Evolutionary conservation across 345 rosid genomes (phyloP).

Genomic region (Eucalyptus rudis): DNA sequence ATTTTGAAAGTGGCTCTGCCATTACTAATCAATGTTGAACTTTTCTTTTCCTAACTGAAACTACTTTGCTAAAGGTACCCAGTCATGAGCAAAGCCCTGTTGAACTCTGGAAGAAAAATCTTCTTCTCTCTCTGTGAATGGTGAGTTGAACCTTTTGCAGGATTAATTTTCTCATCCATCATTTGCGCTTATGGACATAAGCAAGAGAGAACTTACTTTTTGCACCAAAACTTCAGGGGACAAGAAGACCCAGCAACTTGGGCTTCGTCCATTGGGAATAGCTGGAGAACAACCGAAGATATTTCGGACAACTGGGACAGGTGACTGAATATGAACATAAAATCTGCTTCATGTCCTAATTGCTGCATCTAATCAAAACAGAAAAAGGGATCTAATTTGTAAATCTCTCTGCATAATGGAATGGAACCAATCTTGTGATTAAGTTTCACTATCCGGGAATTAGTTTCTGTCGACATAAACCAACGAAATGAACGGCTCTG

Average conservation of each 20-base stretch:
- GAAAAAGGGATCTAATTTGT: neutral
- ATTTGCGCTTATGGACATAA: neutral
- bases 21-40: neutral
- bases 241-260: constrained; percentile 54
- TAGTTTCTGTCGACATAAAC: neutral
- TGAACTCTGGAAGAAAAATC: constrained; percentile 36
- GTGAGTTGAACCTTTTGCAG: constrained; percentile 6
- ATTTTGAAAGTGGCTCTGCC: neutral
- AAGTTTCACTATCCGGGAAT: neutral
- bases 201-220: neutral
- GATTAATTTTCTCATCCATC: neutral
- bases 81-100: constrained; percentile 46
- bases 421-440: neutral
- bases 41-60: neutral
- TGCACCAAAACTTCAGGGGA: constrained; percentile 23
- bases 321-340: neutral
- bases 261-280: constrained; percentile 44
- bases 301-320: constrained; percentile 36
- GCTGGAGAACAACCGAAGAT: constrained; percentile 61
- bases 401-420: neutral
- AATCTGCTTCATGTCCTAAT: neutral
- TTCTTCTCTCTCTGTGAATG: constrained; percentile 58
- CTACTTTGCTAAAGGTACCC: constrained; percentile 20
- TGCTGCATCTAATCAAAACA: neutral
- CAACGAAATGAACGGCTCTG: neutral